Evolutionary conservation across 805 yeast species (phyloP).

Genomic region (Kuraishia hungarica): DNA sequence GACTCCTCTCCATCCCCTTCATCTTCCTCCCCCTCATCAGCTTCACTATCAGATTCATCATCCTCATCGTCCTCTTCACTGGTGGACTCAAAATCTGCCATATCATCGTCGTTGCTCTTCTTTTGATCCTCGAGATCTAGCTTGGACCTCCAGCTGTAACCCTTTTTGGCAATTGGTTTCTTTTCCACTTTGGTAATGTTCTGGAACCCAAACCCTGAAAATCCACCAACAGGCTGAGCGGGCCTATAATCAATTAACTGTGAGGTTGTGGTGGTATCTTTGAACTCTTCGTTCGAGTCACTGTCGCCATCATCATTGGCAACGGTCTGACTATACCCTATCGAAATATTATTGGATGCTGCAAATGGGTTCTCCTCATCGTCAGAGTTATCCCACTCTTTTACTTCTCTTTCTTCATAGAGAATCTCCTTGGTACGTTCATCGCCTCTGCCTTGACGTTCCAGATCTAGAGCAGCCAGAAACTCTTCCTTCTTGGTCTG

Average conservation of each 20-base stretch:
- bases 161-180: constrained; percentile 33
- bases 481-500: constrained; percentile 60
- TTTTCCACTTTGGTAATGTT: constrained; percentile 44
- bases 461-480: constrained; percentile 67
- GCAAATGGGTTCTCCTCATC: constrained; percentile 15
- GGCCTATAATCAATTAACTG: constrained; percentile 69
- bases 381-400: constrained; percentile 46
- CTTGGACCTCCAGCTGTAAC: constrained; percentile 68
- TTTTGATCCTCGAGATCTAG: constrained; percentile 40
- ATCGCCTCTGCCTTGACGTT: constrained; percentile 61
- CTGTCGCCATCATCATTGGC: constrained; percentile 4
- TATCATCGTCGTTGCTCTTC: constrained; percentile 42
- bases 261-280: constrained; percentile 17
- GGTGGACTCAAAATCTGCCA: constrained; percentile 43
- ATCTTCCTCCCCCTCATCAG: constrained; percentile 7
- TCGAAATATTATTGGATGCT: constrained; percentile 5
- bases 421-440: constrained; percentile 53
- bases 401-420: constrained; percentile 60
- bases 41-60: constrained; percentile 12
- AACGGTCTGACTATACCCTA: not conserved
- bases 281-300: constrained; percentile 15
- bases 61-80: constrained; percentile 20
- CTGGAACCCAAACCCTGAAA: constrained; percentile 63
- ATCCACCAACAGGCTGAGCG: constrained; percentile 46
- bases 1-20: constrained; percentile 14